A percentile compares a stretch with the other conserved stretches of the same genome.
Conservation (phyloP, 257 asterid species). For the Fraxinus excelsior region DNA sequence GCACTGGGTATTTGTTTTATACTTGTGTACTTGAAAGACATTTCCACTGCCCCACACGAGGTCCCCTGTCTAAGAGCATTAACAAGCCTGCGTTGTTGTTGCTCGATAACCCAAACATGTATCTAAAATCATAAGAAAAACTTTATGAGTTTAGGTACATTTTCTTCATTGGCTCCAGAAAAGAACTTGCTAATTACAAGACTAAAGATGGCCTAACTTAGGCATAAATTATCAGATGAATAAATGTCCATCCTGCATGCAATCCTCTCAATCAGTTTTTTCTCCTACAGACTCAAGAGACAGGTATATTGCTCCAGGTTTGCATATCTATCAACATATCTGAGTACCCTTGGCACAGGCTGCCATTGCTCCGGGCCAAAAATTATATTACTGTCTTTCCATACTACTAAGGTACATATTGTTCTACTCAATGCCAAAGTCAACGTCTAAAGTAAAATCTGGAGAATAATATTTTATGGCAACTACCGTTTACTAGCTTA, state of each 20-base stretch:
- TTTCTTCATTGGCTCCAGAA: neutral
- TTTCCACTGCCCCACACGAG: constrained; percentile 33
- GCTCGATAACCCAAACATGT: constrained; percentile 22
- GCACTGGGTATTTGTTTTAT: constrained; percentile 12
- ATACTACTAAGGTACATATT: neutral
- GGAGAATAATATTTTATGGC: neutral
- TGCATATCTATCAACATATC: neutral
- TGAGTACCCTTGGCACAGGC: neutral
- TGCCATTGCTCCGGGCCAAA: neutral
- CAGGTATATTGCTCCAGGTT: neutral
- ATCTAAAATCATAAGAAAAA: constrained; percentile 20
- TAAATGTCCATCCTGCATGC: neutral
- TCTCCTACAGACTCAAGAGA: neutral
- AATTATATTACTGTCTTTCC: neutral
- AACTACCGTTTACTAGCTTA: neutral
- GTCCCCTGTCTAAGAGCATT: constrained; percentile 35
- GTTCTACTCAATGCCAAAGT: neutral
- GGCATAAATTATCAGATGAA: neutral
- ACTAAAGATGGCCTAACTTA: neutral
- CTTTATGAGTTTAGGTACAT: neutral
- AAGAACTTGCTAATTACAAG: neutral
- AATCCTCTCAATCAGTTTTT: neutral
- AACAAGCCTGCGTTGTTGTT: constrained; percentile 28
- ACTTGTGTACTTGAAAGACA: constrained; percentile 27
- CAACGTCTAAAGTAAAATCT: neutral